These are phyloP conservation scores for Thermochaetoides thermophila DNA, from an alignment of 495 filamentous ascomycete species.

Conservation along the genomic window DNA sequence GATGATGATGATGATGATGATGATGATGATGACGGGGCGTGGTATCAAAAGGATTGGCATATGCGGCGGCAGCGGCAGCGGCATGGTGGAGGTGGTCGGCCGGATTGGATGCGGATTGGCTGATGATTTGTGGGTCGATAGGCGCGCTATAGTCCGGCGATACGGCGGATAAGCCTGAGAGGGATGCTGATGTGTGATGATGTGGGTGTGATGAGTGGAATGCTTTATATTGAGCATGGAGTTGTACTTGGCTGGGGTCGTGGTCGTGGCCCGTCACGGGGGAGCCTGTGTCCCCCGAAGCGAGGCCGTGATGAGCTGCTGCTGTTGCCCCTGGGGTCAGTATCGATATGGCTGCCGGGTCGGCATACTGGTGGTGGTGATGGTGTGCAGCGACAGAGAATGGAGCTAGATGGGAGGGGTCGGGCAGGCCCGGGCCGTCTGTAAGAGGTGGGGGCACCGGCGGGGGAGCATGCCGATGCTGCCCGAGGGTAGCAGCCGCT, in stretches of 20 bases:
- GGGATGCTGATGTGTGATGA: constrained; percentile 4
- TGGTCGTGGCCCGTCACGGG: constrained; percentile 7
- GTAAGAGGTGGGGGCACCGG: too few species aligned
- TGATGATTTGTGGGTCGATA: constrained; percentile 38
- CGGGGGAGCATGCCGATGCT: too few species aligned
- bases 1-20: constrained; percentile 9
- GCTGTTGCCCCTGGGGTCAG: constrained; percentile 7
- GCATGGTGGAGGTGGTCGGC: constrained; percentile 4
- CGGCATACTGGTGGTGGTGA: constrained; percentile 20
- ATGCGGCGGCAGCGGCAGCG: too few species aligned
- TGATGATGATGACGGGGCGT: constrained; percentile 10
- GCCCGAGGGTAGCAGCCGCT: constrained; percentile 13
- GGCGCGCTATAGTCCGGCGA: constrained; percentile 27
- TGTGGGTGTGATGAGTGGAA: constrained; percentile 12
- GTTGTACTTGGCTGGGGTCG: constrained; percentile 9
- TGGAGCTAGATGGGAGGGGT: constrained; percentile 11
- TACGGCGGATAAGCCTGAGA: constrained; percentile 4
- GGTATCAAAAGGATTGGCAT: too few species aligned
- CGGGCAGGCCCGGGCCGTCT: too few species aligned
- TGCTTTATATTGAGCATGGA: constrained; percentile 17
- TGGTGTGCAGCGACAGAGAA: constrained; percentile 15
- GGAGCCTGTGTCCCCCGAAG: constrained; percentile 2
- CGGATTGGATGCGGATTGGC: constrained; percentile 17
- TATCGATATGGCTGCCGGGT: constrained; percentile 20
- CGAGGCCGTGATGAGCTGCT: constrained; percentile 10